A percentile compares a stretch with the other conserved stretches of the same genome.
These are phyloP conservation scores for Coemansia javaensis DNA, from an alignment of 192 early-diverging fungal genomes.

Conservation along the genomic window DNA sequence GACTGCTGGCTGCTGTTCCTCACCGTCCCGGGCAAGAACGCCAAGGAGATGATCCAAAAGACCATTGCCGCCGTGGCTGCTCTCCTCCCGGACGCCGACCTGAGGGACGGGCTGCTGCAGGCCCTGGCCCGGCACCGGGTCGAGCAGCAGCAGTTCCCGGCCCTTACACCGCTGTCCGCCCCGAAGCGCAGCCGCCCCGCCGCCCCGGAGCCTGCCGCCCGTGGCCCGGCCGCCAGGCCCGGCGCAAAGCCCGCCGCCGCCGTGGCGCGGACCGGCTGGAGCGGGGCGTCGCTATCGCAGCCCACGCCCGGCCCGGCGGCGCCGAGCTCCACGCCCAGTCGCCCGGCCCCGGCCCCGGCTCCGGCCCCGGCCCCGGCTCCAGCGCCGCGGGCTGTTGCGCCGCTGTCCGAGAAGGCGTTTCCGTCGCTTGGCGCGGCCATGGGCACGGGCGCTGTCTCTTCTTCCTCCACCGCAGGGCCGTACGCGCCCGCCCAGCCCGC, in stretches of 20 bases:
- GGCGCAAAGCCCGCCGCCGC: slow-evolving; percentile 1
- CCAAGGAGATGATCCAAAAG: slow-evolving; percentile 47
- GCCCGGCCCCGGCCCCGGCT: background rate
- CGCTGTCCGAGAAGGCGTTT: slow-evolving; percentile 8
- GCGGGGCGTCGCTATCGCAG: slow-evolving; percentile 4
- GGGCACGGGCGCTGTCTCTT: no score
- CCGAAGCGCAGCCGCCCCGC: background rate
- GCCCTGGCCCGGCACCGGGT: slow-evolving; percentile 28
- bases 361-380: background rate
- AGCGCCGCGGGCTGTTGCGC: no score
- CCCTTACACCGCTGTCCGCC: slow-evolving; percentile 22
- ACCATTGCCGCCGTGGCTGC: slow-evolving; percentile 26
- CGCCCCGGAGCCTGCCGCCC: slow-evolving; percentile 3
- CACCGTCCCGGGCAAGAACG: slow-evolving; percentile 40
- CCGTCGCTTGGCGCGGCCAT: slow-evolving; percentile 19
- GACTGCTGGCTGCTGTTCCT: slow-evolving; percentile 47
- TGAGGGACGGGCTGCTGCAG: slow-evolving; percentile 16
- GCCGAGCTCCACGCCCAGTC: background rate
- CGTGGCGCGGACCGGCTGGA: background rate
- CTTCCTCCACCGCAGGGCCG: no score
- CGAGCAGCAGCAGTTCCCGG: slow-evolving; percentile 48
- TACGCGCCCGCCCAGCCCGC: background rate
- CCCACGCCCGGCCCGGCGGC: background rate
- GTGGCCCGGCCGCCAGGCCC: slow-evolving; percentile 32
- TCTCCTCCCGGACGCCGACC: slow-evolving; percentile 18